These are phyloP conservation scores for Quercus tomentella DNA, from an alignment of 331 rosid genomes.

Conservation along the genomic window DNA sequence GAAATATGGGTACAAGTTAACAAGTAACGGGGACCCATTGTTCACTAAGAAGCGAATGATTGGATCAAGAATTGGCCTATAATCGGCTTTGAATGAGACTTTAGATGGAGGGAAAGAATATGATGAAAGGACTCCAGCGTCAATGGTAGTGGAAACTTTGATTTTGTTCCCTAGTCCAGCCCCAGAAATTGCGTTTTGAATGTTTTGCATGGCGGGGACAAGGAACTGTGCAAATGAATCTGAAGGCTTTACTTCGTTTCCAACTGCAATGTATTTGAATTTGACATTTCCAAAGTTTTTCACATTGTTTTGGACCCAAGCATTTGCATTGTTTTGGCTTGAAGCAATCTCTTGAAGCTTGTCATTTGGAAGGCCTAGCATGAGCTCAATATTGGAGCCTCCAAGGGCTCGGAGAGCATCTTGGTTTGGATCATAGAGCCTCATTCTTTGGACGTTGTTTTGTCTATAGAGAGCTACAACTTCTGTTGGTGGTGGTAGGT, in stretches of 20 bases:
- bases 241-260: conserved; percentile 38
- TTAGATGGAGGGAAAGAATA: conserved; percentile 41
- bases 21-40: conserved; percentile 39
- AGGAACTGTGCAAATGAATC: conserved; percentile 22
- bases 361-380: conserved; percentile 22
- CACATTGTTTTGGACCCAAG: conserved; percentile 48
- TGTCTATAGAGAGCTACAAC: no score
- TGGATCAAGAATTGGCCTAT: conserved; percentile 20
- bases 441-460: conserved; percentile 15
- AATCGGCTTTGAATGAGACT: conserved; percentile 11
- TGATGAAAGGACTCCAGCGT: conserved; percentile 10
- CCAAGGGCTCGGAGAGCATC: conserved; percentile 35
- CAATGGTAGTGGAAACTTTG: conserved; percentile 45
- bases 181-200: conserved; percentile 31
- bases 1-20: conserved; percentile 41
- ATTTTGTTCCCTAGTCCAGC: conserved; percentile 31
- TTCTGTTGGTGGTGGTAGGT: no score
- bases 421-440: conserved; percentile 41
- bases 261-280: conserved; percentile 44
- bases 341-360: conserved; percentile 20
- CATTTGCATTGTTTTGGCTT: conserved; percentile 35
- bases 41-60: conserved; percentile 24
- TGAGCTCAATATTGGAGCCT: conserved; percentile 44
- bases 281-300: conserved; percentile 29
- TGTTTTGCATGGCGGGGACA: conserved; percentile 44